Evolutionary conservation across 768 basidiomycete genomes (phyloP).

Genomic region (Macrolepiota dolichaula): DNA sequence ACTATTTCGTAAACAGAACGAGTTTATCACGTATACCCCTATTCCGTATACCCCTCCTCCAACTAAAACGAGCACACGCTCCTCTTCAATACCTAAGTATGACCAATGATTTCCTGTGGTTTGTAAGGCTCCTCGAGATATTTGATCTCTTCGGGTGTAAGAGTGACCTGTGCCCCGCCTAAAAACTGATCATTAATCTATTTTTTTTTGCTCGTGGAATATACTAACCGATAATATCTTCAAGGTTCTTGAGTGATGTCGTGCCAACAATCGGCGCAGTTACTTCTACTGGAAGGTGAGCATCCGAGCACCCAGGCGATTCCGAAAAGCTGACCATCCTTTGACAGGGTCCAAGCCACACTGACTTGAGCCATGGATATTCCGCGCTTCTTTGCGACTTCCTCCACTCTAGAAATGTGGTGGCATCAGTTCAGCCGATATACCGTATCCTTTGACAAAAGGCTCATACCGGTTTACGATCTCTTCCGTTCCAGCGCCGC

Average conservation of each 20-base stretch:
- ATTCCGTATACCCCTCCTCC: no score
- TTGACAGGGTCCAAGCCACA: constrained; percentile 48
- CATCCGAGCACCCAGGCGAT: background rate
- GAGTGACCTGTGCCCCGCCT: constrained; percentile 43
- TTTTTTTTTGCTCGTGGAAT: background rate
- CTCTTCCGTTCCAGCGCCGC: constrained; percentile 25
- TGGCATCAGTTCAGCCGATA: background rate
- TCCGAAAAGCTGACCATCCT: constrained; percentile 26
- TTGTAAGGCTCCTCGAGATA: constrained; percentile 53
- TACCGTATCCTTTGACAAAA: background rate
- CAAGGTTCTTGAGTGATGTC: constrained; percentile 46
- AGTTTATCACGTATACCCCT: no score
- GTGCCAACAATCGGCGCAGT: constrained; percentile 60
- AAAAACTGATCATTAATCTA: background rate
- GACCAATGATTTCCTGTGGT: constrained; percentile 43
- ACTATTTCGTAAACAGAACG: no score
- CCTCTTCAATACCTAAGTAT: constrained; percentile 21
- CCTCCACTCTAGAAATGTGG: constrained; percentile 39
- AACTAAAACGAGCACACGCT: background rate
- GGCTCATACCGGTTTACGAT: constrained; percentile 35
- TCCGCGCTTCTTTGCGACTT: constrained; percentile 48
- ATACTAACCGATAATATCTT: constrained; percentile 46
- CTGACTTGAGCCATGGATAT: constrained; percentile 57
- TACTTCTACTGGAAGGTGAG: constrained; percentile 27
- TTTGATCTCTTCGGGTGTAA: constrained; percentile 55